Evolutionary conservation across 768 basidiomycete species (phyloP), one percentile per base, ranked within the genome.

Genomic region (Lentinula sp.): DNA sequence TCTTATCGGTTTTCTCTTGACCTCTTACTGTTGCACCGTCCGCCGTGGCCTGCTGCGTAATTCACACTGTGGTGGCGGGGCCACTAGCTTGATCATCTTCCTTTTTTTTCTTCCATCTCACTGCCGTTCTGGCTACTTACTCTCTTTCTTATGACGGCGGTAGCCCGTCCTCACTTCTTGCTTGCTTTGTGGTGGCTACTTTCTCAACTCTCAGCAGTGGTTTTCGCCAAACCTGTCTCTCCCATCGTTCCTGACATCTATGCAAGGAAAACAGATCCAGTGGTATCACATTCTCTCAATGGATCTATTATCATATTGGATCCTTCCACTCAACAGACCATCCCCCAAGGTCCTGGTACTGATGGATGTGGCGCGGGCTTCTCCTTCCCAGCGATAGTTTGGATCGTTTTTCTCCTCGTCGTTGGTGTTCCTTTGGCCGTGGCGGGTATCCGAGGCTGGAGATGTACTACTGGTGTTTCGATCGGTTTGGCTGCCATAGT

Each of bases 361-460:
- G 87, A 89, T 66, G 87, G 86, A 7, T 75, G 80, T 34, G 86
- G 87, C 5, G 70, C 72, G 7, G 75, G 70, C 37, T 82, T 82
- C 64, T 74, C 77, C 51, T 60, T 73, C 2, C 70, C 83, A 23
- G 83, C 85, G 1, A 49, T 85, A 11, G 65, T 87, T 18, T 89
- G 87, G 88, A 78, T 86, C 8, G 73, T 65, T 7, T 85, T 84
- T 63, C 77, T 75, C 31, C 75, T 84, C 59, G 61, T 75, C 9
- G 63, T 84, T 55, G 88, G 88, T 18, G 40, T 72, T 5, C 85
- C 85, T 2, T 75, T 89, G 65, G 72, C 84, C 15, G 56, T 83
- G 3, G 81, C 75, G 0, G 87, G 87, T 42, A 76, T 88, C 52
- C 77, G 84, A 31, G 78, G 82, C 1, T 80, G 81, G 75, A 77